Conservation (phyloP, 2,329 filamentous ascomycete genomes). For the Penicillium sp. region DNA sequence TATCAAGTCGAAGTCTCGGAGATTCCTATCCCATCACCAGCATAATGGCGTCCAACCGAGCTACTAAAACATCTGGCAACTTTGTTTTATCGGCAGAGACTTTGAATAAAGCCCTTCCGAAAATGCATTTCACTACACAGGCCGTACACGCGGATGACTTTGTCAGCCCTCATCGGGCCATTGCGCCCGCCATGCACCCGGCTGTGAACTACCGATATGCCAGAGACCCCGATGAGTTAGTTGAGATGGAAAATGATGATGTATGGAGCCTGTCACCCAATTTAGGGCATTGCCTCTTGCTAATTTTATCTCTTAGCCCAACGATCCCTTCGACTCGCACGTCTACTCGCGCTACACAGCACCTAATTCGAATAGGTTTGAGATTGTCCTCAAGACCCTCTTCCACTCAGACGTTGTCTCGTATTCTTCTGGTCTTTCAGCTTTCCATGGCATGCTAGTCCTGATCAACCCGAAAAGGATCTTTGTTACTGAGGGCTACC, state of each 20-base stretch:
- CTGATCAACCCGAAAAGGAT: conserved; percentile 79
- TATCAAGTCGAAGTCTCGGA: too few species aligned
- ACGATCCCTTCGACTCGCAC: conserved; percentile 12
- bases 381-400: conserved; percentile 25
- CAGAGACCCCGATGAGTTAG: conserved; percentile 14
- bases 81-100: conserved; percentile 11
- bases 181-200: conserved; percentile 20
- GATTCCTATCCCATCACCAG: too few species aligned
- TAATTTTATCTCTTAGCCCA: conserved; percentile 5
- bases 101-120: too few species aligned
- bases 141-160: conserved; percentile 23
- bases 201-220: conserved; percentile 21
- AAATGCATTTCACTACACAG: conserved; percentile 15
- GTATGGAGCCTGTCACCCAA: too few species aligned
- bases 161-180: conserved; percentile 17
- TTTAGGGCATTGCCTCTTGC: background rate
- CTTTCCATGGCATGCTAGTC: conserved; percentile 83
- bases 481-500: conserved; percentile 82
- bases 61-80: too few species aligned
- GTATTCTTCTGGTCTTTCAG: conserved; percentile 81
- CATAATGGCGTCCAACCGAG: too few species aligned
- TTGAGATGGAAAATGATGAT: conserved; percentile 18
- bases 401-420: conserved; percentile 46
- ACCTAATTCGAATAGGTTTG: conserved; percentile 16
- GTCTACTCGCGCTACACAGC: conserved; percentile 20